Evolutionary conservation across 805 yeast species (phyloP), one percentile per base, ranked within the genome.

Genomic region (Metschnikowia anglica): DNA sequence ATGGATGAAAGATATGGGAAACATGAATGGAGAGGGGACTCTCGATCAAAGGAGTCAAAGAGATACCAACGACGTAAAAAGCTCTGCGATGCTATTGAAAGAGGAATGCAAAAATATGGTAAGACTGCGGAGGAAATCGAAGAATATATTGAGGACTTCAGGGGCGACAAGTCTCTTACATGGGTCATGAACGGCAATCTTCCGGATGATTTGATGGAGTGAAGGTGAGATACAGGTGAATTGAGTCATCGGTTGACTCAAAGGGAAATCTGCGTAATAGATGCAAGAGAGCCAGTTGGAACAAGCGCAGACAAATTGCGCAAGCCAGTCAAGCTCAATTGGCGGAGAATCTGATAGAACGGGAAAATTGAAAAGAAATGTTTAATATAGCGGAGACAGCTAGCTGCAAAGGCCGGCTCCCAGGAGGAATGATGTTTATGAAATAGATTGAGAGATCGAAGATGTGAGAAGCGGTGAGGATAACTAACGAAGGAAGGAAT

Each of bases 121-220:
- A 68, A 69, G 48, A 55, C 66, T 5, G 65, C 66, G 3, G 73
- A 70, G 11, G 73, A 69, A 37, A 65, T 70, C 36, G 68, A 66
- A 35, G 53, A 54, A 23, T 65, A 63, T 43, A 70, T 70, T 37
- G 76, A 70, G 48, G 67, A 65, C 43, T 70, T 63, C 48, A 51
- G 74, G 20, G 73, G 70, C 28, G 72, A 68, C 38, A 68, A 67
- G 53, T 61, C 68, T 27, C 59, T 70, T 37, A 70, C 76, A 4
- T 70, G 76, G 76, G 68, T 70, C 5, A 70, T 70, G 76, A 70
- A 70, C 49, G 75, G 75, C 7, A 66, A 70, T 43, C 55, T 70
- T 9, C 76, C 76, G 3, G 44, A 48, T 5, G 73, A 68, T 44
- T 50, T 66, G 39, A 34, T 39, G 28, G 49, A 47, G 34, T 49